Percentiles rank a stretch among this genome's conserved stretches.
Evolutionary conservation across 208 protist species (phyloP).

Genomic region (Strigomonas culicis): DNA sequence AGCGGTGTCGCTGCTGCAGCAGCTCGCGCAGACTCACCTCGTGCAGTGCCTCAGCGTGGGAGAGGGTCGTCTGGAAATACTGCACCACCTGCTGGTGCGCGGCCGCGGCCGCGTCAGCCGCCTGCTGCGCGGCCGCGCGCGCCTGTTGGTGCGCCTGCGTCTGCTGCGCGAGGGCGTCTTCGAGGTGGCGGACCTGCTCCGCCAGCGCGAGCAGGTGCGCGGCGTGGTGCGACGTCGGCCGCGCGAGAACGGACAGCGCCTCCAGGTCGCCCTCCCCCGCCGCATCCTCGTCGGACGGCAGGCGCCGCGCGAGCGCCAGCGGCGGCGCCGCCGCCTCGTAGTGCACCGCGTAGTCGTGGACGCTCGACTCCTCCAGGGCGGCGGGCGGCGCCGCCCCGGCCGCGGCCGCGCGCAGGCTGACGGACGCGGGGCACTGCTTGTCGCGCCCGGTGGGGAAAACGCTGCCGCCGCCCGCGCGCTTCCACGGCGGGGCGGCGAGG

Average conservation of each 20-base stretch:
- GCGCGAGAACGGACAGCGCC: slow-evolving; percentile 4
- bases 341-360: no score
- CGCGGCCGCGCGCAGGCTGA: no score
- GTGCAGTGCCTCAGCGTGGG: slow-evolving; percentile 45
- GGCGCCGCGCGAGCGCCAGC: no score
- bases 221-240: slow-evolving; percentile 8
- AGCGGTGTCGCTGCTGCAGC: slow-evolving; percentile 43
- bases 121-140: slow-evolving; percentile 27
- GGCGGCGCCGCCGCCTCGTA: no score
- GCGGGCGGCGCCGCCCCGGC: no score
- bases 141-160: slow-evolving; percentile 55
- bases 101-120: slow-evolving; percentile 33
- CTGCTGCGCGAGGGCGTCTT: slow-evolving; percentile 61
- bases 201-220: slow-evolving; percentile 39
- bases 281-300: neutral
- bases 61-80: slow-evolving; percentile 28
- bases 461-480: no score
- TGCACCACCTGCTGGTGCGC: slow-evolving; percentile 23
- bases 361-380: no score
- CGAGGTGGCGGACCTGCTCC: slow-evolving; percentile 50
- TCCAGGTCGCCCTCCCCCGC: slow-evolving; percentile 7
- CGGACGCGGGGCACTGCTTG: no score
- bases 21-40: slow-evolving; percentile 52
- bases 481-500: neutral
- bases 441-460: no score